phyloP scores from a whole-genome alignment of 257 asterid genomes.

The Solanum rostratum region DNA sequence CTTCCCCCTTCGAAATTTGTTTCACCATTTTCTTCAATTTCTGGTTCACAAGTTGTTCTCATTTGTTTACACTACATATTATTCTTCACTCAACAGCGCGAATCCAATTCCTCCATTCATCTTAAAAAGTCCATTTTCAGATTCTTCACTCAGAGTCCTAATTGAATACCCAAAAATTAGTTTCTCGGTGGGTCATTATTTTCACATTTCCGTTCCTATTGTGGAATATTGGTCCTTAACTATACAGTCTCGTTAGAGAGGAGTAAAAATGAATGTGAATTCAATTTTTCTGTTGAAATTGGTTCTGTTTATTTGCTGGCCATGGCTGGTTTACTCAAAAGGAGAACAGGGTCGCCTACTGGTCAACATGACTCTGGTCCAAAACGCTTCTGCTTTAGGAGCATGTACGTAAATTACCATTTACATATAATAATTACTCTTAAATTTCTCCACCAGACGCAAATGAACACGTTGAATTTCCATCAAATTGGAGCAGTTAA shows the following conservation, averaged over 20 bases:
- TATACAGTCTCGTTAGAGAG: not conserved
- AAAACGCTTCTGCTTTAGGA: conserved; percentile 40
- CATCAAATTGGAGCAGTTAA: not conserved
- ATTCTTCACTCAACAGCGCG: not conserved
- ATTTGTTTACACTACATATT: not conserved
- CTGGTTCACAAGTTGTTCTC: not conserved
- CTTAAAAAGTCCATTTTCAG: not conserved
- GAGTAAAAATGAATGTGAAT: conserved; percentile 11
- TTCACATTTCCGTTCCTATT: not conserved
- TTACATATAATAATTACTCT: not conserved
- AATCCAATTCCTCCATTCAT: not conserved
- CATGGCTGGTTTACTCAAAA: conserved; percentile 19
- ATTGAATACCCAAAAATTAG: not conserved
- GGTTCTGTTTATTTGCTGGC: conserved; percentile 28
- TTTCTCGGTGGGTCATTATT: not conserved
- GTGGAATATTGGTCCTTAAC: not conserved
- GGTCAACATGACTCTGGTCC: conserved; percentile 58
- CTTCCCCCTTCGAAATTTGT: not conserved
- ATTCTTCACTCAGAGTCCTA: not conserved
- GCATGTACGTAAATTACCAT: conserved; percentile 38
- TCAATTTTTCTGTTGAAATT: conserved; percentile 8
- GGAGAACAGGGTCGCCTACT: conserved; percentile 15
- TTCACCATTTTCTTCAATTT: not conserved
- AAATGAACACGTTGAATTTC: no score
- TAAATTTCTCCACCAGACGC: not conserved